Evolutionary conservation across 345 rosid genomes (phyloP), one percentile per base, ranked within the genome.

Genomic region (Ailanthus altissimus): DNA sequence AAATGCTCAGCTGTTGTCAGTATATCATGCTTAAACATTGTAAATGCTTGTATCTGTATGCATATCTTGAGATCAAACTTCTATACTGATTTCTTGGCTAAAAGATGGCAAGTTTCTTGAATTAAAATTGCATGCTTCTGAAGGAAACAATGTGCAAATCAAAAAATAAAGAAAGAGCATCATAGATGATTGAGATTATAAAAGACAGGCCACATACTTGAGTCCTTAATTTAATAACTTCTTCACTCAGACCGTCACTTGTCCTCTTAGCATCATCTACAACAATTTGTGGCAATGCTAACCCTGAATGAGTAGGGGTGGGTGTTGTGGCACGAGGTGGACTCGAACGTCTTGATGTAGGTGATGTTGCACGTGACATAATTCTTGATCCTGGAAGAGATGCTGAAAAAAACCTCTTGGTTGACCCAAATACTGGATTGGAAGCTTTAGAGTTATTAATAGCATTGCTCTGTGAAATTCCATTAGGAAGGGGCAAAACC

Each of bases 301-400:
- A 81, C 67, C 88, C 86, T 38, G 88, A 84, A 58, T 84, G 82
- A 70, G 85, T 84, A 76, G 89, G 92, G 64, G 92, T 86, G 45
- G 97, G 94, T 32, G 97, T 90, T 40, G 89, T 86, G 57, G 94
- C 84, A 76, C 97, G 88, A 61, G 92, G 94, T 28, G 94, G 94
- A 75, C 94, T 91, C 3, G 91, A 79, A 45, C 92, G 89, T 71
- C 94, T 90, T 47, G 94, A 91, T 70, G 88, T 91, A 70, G 97
- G 97, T 50, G 97, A 91, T 79, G 97, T 87, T 78, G 97, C 97
- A 69, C 97, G 88, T 76, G 97, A 91, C 72, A 84, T 89, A 61
- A 91, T 91, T 77, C 97, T 84, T 76, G 97, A 91, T 63, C 94
- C 91, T 72, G 97, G 97, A 81, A 91, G 89, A 75, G 97, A 91